Evolutionary conservation across 2,329 filamentous ascomycete genomes (phyloP).

Genomic region (Exophiala oligosperma): DNA sequence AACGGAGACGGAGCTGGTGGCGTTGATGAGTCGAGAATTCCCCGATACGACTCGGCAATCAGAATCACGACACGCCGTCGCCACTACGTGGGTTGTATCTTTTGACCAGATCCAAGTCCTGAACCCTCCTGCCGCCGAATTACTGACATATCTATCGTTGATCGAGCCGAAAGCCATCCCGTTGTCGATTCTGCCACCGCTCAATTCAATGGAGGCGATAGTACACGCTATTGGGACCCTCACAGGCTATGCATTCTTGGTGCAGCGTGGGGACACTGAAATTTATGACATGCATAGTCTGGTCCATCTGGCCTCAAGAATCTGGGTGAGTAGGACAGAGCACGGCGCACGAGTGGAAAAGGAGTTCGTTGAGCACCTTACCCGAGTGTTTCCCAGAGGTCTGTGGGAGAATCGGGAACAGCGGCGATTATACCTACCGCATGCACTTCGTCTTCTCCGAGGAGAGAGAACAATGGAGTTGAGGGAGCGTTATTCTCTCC

Average conservation of each 20-base stretch:
- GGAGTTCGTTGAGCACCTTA: conserved; percentile 26
- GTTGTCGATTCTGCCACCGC: conserved; percentile 33
- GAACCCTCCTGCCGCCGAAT: conserved; percentile 36
- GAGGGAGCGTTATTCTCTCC: too few relatives aligned
- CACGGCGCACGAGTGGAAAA: conserved; percentile 22
- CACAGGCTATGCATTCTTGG: conserved; percentile 36
- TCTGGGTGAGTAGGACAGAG: conserved; percentile 33
- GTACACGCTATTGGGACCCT: conserved; percentile 36
- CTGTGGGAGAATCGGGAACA: conserved; percentile 18
- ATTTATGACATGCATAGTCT: conserved; percentile 35
- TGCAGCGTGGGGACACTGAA: background rate
- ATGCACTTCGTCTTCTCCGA: conserved; percentile 21
- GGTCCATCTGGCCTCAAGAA: conserved; percentile 36
- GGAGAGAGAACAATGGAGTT: too few relatives aligned
- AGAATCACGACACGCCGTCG: conserved; percentile 28
- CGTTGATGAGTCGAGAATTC: conserved; percentile 36
- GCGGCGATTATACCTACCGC: conserved; percentile 35
- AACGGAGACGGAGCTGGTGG: conserved; percentile 30
- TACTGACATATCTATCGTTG: conserved; percentile 39
- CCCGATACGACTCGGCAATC: conserved; percentile 34
- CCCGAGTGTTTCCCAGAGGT: conserved; percentile 27
- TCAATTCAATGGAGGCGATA: conserved; percentile 23
- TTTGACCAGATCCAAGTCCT: conserved; percentile 36
- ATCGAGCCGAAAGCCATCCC: conserved; percentile 35
- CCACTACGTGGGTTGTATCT: conserved; percentile 40